Base-by-base conservation (phyloP, 2,329 filamentous ascomycete genomes). In the Zymoseptoria brevis region DNA sequence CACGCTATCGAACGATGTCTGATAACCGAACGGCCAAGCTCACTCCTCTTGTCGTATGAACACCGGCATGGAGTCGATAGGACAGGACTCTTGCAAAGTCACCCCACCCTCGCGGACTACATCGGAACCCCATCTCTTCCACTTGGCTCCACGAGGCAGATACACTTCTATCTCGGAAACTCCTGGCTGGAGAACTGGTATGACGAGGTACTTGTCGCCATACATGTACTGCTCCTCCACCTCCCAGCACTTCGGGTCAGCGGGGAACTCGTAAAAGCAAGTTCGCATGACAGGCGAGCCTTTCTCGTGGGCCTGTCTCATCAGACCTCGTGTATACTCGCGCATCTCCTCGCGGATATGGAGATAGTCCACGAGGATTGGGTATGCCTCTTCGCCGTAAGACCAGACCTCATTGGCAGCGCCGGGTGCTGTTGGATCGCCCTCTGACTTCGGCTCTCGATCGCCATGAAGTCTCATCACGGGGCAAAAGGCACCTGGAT, bases 381-480 rank as follows among this genome's bases (percentile, higher is more conserved):
- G 76, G 60, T 84, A 85, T 0, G 85, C 79, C 26, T 83, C 77
- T 6, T 80, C 76, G 0, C 85, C 84, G 65, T 86, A 88, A 0
- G 79, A 84, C 85, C 85, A 88, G 1, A 87, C 80, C 69, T 88
- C 85, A 64, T 87, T 86, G 0, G 75, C 70, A 0, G 80, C 83
- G 13, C 83, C 84, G 9, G 73, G 73, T 11, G 69, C 65, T 4
- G 69, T 69, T 1, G 73, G 70, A 4, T 73, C 74, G 0, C n/a
- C 9, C 51, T 71, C 70, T 71, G 82, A 73, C 64, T 79, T 77
- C 0, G 85, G 86, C 68, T 86, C 83, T 0, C 85, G 78, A 67
- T 87, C 83, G 5, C 86, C 86, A 64, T 88, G 85, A 0, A 87
- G 75, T 2, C 86, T 74, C 80, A 88, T 85, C 1, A 88, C 85